Percentiles rank a stretch among this genome's conserved stretches.
phyloP scores from a whole-genome alignment of 768 basidiomycete genomes.

The Phylloporus arenicola region DNA sequence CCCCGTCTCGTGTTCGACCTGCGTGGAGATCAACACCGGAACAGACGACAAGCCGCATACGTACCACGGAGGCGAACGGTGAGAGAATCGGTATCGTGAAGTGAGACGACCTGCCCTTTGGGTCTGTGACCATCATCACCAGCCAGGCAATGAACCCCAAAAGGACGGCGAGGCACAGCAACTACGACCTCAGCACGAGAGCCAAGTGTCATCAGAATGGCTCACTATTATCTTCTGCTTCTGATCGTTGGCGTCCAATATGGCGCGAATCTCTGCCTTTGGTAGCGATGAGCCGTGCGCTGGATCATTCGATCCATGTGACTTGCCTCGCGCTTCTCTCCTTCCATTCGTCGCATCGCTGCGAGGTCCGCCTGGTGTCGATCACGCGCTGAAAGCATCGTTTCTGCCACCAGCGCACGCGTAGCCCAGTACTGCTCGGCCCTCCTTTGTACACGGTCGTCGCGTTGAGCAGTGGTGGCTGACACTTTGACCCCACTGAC shows the following conservation, averaged over 20 bases:
- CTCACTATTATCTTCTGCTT: conserved; percentile 48
- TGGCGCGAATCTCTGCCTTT: conserved; percentile 41
- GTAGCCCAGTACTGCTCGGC: conserved; percentile 63
- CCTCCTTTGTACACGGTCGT: conserved; percentile 8
- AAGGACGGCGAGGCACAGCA: conserved; percentile 20
- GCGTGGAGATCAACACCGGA: conserved; percentile 1
- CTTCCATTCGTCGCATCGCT: conserved; percentile 36
- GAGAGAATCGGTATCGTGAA: conserved; percentile 77
- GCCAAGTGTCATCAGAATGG: neutral
- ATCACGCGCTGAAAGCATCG: conserved; percentile 45
- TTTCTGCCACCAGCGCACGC: conserved; percentile 62
- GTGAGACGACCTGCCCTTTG: conserved; percentile 39
- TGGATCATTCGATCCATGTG: neutral
- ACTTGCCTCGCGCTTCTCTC: conserved; percentile 45
- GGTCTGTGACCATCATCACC: conserved; percentile 12
- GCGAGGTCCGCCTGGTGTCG: conserved; percentile 48
- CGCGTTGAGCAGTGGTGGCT: neutral
- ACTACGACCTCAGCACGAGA: conserved; percentile 5
- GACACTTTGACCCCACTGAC: conserved; percentile 6
- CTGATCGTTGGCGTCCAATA: conserved; percentile 40
- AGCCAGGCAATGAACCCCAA: conserved; percentile 19
- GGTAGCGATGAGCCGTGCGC: neutral
- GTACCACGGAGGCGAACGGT: conserved; percentile 72
- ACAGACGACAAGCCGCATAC: conserved; percentile 1
- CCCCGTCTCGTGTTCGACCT: conserved; percentile 77